Evolutionary conservation across 2,329 filamentous ascomycete genomes (phyloP).

Genomic region (Phoma sp.): DNA sequence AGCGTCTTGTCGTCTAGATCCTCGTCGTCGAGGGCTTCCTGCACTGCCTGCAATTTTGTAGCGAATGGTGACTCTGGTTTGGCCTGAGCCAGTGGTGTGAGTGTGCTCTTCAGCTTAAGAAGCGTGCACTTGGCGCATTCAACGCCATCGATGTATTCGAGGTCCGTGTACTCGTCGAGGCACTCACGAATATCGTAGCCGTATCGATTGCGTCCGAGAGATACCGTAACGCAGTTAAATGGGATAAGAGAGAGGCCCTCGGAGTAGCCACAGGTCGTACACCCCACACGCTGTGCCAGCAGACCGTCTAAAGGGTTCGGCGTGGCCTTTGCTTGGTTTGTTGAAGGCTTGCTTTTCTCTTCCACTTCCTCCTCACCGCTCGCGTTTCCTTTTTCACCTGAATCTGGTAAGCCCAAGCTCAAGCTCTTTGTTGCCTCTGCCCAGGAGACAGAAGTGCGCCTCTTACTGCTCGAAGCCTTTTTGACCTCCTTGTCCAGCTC

Average conservation of each 20-base stretch:
- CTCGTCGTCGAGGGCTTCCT: constrained; percentile 76
- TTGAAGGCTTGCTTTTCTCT: constrained; percentile 9
- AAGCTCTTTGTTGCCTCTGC: constrained; percentile 34
- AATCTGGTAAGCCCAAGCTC: constrained; percentile 25
- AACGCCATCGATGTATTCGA: constrained; percentile 87
- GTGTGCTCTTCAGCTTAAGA: constrained; percentile 58
- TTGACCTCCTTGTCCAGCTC: constrained; percentile 79
- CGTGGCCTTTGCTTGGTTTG: constrained; percentile 36
- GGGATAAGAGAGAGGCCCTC: constrained; percentile 89
- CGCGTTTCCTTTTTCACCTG: constrained; percentile 12
- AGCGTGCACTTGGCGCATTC: constrained; percentile 93
- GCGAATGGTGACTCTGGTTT: constrained; percentile 53
- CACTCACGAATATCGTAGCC: constrained; percentile 78
- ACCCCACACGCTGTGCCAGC: constrained; percentile 86
- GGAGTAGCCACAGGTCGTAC: constrained; percentile 82
- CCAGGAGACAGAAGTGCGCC: constrained; percentile 46
- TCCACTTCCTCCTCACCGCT: constrained; percentile 7
- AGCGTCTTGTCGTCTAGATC: constrained; percentile 68
- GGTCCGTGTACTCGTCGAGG: constrained; percentile 80
- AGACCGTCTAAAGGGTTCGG: constrained; percentile 87
- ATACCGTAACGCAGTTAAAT: constrained; percentile 92
- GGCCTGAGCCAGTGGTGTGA: constrained; percentile 26
- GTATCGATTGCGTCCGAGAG: constrained; percentile 67
- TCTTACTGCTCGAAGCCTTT: constrained; percentile 53
- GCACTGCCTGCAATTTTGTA: constrained; percentile 68